Conservation (phyloP, 306 rosid genomes). For the Fagus sylvatica region DNA sequence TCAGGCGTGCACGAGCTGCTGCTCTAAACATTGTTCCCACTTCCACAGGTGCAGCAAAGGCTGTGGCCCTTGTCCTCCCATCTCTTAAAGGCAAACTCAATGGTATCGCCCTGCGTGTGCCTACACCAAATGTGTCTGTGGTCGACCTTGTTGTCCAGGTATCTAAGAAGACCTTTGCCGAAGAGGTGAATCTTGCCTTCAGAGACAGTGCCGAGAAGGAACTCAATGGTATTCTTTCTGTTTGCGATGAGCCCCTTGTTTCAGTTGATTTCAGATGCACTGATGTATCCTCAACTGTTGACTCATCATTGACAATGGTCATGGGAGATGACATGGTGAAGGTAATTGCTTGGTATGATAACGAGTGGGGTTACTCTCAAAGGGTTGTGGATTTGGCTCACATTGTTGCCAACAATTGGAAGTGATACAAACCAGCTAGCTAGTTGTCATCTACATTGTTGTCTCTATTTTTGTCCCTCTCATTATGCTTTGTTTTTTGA, state of each 20-base stretch:
- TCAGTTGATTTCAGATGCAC: conserved; percentile 93
- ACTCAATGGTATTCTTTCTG: conserved; percentile 76
- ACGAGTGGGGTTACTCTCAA: conserved; percentile 98
- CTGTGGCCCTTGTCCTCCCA: conserved; percentile 94
- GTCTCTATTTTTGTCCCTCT: too few relatives aligned
- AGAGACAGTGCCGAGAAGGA: conserved; percentile 85
- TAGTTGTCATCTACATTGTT: too few relatives aligned
- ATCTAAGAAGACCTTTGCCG: conserved; percentile 89
- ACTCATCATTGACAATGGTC: conserved; percentile 93
- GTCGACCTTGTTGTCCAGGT: conserved; percentile 97
- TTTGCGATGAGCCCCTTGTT: conserved; percentile 95
- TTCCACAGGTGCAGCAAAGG: conserved; percentile 99
- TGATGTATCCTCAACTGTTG: conserved; percentile 93
- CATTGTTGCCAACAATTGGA: conserved; percentile 96
- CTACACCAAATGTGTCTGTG: conserved; percentile 94
- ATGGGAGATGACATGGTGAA: conserved; percentile 99
- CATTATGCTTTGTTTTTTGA: too few relatives aligned
- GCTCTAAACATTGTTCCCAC: conserved; percentile 97
- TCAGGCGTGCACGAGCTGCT: conserved; percentile 92
- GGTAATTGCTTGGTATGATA: conserved; percentile 99
- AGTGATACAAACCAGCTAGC: conserved; percentile 46
- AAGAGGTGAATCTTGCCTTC: conserved; percentile 91
- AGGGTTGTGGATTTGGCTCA: conserved; percentile 97
- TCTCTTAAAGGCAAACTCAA: conserved; percentile 88
- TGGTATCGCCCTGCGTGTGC: conserved; percentile 93